Base-by-base conservation (phyloP, 2,329 filamentous ascomycete genomes). In the Colletotrichum liriopes region DNA sequence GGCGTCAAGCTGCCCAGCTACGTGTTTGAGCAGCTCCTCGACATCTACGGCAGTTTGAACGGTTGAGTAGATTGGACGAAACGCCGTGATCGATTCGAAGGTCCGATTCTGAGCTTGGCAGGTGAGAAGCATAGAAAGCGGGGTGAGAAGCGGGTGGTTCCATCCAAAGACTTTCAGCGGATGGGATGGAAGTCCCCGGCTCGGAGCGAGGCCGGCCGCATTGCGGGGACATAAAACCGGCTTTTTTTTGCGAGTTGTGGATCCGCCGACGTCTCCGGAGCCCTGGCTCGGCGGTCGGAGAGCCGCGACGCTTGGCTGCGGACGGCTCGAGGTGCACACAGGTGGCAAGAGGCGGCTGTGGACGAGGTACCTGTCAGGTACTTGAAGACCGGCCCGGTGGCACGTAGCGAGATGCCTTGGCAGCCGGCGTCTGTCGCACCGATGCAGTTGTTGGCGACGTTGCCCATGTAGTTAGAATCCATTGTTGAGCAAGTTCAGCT, bases 1-100 rank as follows among this genome's bases (percentile, higher is more conserved):
- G 93, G 93, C 56, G 89, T 94, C 60, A 87, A 93, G 75, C 89
- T 92, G 54, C 91, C 93, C 0, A 90, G 88, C 69, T 92, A 92
- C 35, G 92, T 93, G 43, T 91, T 91, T 70, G 91, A 93, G 77
- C 90, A 93, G 80, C 83, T 94, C 55, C 91, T 93, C 76, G 90
- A 91, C 79, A 92, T 92, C 47, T 86, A 86, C 74, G 84, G 83
- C 67, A 85, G 82, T 68, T 77, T 86, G 65, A 83, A 72, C 65
- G 45, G 51, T 29, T 72, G 65, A 64, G 7, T 12, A 20, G 7
- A 39, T 11, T 2, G 2, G 37, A 49, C 12, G 43, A 29, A 51
- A 62, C 14, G 20, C 23, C 16, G n/a, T 23, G 14, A 51, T 29
- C n/a, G 43, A 47, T 20, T 51, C 20, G n/a, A 35, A 14, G 39